Conservation (phyloP, 495 filamentous ascomycete species). For the Physcia stellaris region DNA sequence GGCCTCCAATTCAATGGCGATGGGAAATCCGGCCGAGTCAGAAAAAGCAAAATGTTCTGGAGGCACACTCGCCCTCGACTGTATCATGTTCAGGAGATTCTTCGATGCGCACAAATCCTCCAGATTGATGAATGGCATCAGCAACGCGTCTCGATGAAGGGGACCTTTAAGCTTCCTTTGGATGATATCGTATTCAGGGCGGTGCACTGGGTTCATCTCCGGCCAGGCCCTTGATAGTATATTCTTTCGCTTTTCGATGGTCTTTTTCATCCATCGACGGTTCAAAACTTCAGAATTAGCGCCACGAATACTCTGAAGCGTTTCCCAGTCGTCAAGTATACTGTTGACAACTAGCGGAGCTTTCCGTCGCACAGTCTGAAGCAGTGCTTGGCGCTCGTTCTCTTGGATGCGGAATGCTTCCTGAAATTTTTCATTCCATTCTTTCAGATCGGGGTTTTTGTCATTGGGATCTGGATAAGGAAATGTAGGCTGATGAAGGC, state of each 20-base stretch:
- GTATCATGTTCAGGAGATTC: background rate
- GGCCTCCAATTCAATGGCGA: background rate
- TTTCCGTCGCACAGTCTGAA: too few relatives aligned
- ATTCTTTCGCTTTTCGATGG: background rate
- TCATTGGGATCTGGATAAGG: too few relatives aligned
- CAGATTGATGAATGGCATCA: constrained; percentile 1
- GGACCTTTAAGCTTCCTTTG: background rate
- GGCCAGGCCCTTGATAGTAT: background rate
- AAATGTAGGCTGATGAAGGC: too few relatives aligned
- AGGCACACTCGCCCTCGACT: background rate
- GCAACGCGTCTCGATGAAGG: background rate
- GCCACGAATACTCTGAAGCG: too few relatives aligned
- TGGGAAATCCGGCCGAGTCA: background rate
- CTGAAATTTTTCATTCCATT: too few relatives aligned
- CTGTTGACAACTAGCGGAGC: too few relatives aligned
- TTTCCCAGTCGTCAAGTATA: too few relatives aligned
- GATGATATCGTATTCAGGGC: background rate
- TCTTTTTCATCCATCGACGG: too few relatives aligned
- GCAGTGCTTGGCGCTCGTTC: too few relatives aligned
- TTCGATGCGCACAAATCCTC: background rate
- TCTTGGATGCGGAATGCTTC: too few relatives aligned
- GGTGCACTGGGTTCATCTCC: background rate
- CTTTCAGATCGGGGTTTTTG: too few relatives aligned
- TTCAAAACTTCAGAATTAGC: too few relatives aligned
- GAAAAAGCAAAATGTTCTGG: constrained; percentile 1